Conservation (phyloP, 2,329 filamentous ascomycete genomes). For the Botrytis medusae region DNA sequence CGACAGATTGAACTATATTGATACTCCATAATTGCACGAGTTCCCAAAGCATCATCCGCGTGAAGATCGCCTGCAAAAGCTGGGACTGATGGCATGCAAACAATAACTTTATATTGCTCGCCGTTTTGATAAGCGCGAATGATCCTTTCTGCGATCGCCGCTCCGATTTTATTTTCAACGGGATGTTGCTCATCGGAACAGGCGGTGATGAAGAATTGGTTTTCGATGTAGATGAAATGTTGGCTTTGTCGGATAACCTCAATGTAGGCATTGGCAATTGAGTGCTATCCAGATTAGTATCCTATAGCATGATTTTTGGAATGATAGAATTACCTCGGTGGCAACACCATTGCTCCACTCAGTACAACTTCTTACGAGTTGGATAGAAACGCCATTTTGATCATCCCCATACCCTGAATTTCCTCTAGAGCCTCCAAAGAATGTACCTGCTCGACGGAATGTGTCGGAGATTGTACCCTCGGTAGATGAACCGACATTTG, state of each 20-base stretch:
- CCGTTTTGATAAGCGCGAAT: conserved; percentile 64
- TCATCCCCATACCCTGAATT: conserved; percentile 45
- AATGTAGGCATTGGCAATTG: conserved; percentile 83
- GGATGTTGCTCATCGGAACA: conserved; percentile 69
- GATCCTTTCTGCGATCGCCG: conserved; percentile 76
- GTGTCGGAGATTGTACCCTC: conserved; percentile 21
- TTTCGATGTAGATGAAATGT: conserved; percentile 79
- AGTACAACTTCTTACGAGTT: conserved; percentile 46
- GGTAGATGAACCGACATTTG: conserved; percentile 21
- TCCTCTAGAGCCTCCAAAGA: background rate
- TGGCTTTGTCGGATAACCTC: conserved; percentile 66
- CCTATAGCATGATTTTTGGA: background rate
- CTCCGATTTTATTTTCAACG: conserved; percentile 75
- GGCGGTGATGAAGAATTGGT: conserved; percentile 85
- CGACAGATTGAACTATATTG: conserved; percentile 80
- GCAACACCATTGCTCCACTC: conserved; percentile 60
- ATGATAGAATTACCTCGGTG: conserved; percentile 48
- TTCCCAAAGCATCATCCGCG: conserved; percentile 69
- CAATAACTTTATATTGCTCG: conserved; percentile 71
- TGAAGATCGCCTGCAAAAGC: conserved; percentile 81
- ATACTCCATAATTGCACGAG: conserved; percentile 84
- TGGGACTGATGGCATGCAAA: conserved; percentile 77
- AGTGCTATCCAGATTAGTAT: conserved; percentile 51
- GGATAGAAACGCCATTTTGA: conserved; percentile 45
- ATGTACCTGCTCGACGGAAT: conserved; percentile 6